Conservation (phyloP, 2,329 filamentous ascomycete genomes). For the Neophaeococcomyces mojaviensis region DNA sequence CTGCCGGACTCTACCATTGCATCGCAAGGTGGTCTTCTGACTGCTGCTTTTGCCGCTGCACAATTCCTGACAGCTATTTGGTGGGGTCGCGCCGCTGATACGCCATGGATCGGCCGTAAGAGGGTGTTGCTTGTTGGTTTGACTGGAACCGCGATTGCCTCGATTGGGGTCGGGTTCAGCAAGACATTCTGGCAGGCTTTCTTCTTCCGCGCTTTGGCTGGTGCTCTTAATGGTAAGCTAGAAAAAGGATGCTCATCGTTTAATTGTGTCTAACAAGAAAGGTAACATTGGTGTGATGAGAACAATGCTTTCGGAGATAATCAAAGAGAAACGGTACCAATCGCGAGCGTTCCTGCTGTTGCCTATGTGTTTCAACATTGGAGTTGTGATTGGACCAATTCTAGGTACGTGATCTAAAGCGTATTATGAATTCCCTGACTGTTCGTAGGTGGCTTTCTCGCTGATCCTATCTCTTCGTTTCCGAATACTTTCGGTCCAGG, state of each 20-base stretch:
- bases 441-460: conserved; percentile 57
- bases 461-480: conserved; percentile 57
- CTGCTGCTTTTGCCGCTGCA: conserved; percentile 70
- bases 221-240: conserved; percentile 65
- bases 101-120: conserved; percentile 63
- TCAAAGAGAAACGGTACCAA: conserved; percentile 34
- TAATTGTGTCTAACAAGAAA: conserved; percentile 33
- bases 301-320: conserved; percentile 64
- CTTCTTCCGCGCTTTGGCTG: conserved; percentile 59
- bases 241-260: conserved; percentile 64
- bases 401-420: conserved; percentile 27
- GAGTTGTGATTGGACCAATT: conserved; percentile 52
- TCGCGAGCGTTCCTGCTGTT: conserved; percentile 51
- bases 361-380: conserved; percentile 64
- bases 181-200: conserved; percentile 55
- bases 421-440: no score
- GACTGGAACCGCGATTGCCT: conserved; percentile 58
- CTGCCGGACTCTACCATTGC: conserved; percentile 59
- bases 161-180: conserved; percentile 63
- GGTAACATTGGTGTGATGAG: conserved; percentile 45
- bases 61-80: conserved; percentile 77
- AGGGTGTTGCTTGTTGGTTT: conserved; percentile 70
- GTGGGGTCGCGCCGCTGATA: conserved; percentile 67
- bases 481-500: conserved; percentile 56
- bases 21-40: conserved; percentile 67